Evolutionary conservation across 2,329 filamentous ascomycete species (phyloP).

Genomic region (Paecilomyces sp.): DNA sequence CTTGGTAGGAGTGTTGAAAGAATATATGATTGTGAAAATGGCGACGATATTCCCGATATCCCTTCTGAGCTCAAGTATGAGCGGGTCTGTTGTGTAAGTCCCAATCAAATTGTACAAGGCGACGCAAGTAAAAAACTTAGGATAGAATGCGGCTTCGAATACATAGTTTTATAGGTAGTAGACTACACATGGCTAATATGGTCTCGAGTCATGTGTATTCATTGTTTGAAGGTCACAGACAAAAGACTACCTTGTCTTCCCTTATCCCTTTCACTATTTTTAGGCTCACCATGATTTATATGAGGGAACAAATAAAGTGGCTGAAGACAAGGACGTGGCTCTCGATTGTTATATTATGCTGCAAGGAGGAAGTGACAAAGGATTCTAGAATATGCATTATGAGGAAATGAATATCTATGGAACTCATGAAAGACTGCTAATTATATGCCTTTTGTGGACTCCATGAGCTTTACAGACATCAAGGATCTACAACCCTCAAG

Average conservation of each 20-base stretch:
- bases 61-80: neutral
- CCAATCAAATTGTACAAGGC: neutral
- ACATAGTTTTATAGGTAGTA: neutral
- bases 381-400: neutral
- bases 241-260: neutral
- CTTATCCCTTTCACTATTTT: neutral
- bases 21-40: too few species aligned
- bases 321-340: neutral
- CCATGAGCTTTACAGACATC: too few species aligned
- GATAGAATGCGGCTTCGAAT: neutral
- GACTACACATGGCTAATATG: neutral
- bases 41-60: too few species aligned
- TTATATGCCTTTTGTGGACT: too few species aligned
- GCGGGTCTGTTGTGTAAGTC: neutral
- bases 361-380: neutral
- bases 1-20: too few species aligned
- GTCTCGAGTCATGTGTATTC: neutral
- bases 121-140: neutral
- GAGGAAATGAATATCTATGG: slow-evolving; percentile 4
- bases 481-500: too few species aligned
- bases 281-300: neutral
- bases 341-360: neutral
- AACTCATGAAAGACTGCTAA: neutral
- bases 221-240: neutral
- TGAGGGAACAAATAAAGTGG: neutral